phyloP scores from a whole-genome alignment of 345 rosid genomes.

The Melastoma malabathricum region DNA sequence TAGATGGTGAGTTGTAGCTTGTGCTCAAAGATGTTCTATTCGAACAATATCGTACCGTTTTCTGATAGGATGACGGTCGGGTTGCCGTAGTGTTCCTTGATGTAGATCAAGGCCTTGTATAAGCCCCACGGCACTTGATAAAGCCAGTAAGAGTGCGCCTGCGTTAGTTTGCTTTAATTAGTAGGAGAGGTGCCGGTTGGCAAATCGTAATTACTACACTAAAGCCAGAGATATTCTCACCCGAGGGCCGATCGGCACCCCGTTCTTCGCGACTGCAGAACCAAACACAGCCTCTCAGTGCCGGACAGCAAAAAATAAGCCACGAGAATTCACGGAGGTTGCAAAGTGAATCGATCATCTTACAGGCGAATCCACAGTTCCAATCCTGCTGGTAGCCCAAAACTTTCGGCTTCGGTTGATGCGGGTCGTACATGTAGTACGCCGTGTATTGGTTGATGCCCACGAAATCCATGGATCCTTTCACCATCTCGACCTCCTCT shows the following conservation, averaged over 20 bases:
- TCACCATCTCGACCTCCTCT: constrained; percentile 70
- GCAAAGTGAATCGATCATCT: constrained; percentile 10
- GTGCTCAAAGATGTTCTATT: too few species aligned
- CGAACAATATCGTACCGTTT: constrained; percentile 39
- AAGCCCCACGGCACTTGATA: constrained; percentile 96
- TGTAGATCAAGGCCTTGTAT: constrained; percentile 76
- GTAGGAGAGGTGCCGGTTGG: not conserved
- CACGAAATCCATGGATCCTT: constrained; percentile 80
- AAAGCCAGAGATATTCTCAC: constrained; percentile 16
- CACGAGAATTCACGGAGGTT: too few species aligned
- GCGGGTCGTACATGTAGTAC: constrained; percentile 54
- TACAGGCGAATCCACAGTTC: constrained; percentile 73
- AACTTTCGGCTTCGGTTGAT: constrained; percentile 26
- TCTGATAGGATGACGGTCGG: constrained; percentile 72
- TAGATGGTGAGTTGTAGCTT: too few species aligned
- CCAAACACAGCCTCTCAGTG: not conserved
- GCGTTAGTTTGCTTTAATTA: constrained; percentile 7
- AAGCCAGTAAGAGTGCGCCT: constrained; percentile 83
- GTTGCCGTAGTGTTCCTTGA: constrained; percentile 83
- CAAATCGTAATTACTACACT: not conserved
- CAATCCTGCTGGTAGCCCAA: constrained; percentile 86
- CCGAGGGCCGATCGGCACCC: constrained; percentile 66
- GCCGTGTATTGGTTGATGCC: constrained; percentile 91
- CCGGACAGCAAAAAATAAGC: not conserved
- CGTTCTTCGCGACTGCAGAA: constrained; percentile 45